Evolutionary conservation across 73 alveolate species (phyloP), one percentile per base, ranked within the genome.

Genomic region (Paramecium primaurelia): DNA sequence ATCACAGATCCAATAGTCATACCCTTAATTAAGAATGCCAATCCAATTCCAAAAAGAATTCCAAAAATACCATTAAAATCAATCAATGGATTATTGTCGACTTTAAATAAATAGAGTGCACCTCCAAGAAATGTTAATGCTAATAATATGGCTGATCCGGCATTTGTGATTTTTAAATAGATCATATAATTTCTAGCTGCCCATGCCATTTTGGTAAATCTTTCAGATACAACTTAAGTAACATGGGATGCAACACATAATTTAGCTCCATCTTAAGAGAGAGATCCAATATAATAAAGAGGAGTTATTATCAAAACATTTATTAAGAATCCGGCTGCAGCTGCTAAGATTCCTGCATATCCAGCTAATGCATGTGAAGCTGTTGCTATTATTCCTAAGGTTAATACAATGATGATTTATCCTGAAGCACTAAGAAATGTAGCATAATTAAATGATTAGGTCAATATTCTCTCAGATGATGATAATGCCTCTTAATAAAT

Each of bases 101-200:
- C 75, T 25, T 80, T 80, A 47, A 80, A 32, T 18, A 80, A 18
- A 36, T 80, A 80, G 4, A 80, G 34, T 42, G 91, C 71, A 12
- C 91, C 47, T 8, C 91, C 91, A 28, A 80, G 32, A 25, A 45
- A 80, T 2, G 75, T 49, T 8, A 49, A 47, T 45, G 91, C 91
- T 36, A 80, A 80, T 42, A 80, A 47, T 25, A 47, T 36, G 5
- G 77, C 91, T n/a, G 91, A 18, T 0, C 91, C 91, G 25, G 75
- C 77, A 80, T 80, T 80, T 22, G 91, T 80, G 6, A 47, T 25
- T 47, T 40, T 80, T 49, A 80, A 4, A 77, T 80, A 80, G 28
- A 80, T 47, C 91, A 80, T 80, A 45, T 80, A 80, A 44, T 80
- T 80, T 42, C 91, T 40, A 26, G 91, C 91, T 25, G 91, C 91